Base-by-base conservation (phyloP, 1,284 basidiomycete species). In the Phellinidium pouzarii region DNA sequence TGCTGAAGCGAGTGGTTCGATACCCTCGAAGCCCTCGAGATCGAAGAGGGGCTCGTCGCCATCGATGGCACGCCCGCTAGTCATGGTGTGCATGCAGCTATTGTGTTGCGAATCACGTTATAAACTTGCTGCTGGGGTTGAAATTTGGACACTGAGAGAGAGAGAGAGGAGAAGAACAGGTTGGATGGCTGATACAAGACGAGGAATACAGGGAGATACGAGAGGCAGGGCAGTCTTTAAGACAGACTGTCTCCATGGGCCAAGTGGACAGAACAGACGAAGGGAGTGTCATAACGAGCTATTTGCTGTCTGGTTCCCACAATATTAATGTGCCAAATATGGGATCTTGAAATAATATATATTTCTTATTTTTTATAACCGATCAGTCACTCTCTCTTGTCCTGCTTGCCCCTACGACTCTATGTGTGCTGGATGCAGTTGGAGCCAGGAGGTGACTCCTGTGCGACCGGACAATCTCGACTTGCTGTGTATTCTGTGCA, bases 31-130 rank as follows among this genome's bases (percentile, higher is more conserved):
- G 58, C 50, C 45, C 57, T 78, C 77, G 62, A 80, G 77, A 57
- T 72, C 68, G 63, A 78, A 77, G 62, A 79, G 62, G 45, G 71
- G 62, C 57, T 74, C 72, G 54, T 75, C 72, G 72, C 74, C 76
- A 77, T 81, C 77, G 74, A 77, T 76, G 66, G 68, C 68, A 67
- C 68, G 68, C 57, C 58, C 59, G 23, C 48, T 65, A 69, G 69
- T 70, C 75, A 76, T 77, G 69, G 61, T 58, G 52, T 44, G 22
- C 31, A 23, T 44, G 20, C 31, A 19, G 22, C 26, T 38, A 20
- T 44, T 29, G 34, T 44, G 42, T 19, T 43, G 48, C 31, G 25
- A 22, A 45, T 51, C 50, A 44, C 50, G 40, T 34, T 31, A 9
- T n/a, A 22, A 44, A 25, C 22, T 23, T 43, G 20, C 42, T 25